Evolutionary conservation across 2,329 filamentous ascomycete genomes (phyloP).

Genomic region (Alternaria triticimaculans): DNA sequence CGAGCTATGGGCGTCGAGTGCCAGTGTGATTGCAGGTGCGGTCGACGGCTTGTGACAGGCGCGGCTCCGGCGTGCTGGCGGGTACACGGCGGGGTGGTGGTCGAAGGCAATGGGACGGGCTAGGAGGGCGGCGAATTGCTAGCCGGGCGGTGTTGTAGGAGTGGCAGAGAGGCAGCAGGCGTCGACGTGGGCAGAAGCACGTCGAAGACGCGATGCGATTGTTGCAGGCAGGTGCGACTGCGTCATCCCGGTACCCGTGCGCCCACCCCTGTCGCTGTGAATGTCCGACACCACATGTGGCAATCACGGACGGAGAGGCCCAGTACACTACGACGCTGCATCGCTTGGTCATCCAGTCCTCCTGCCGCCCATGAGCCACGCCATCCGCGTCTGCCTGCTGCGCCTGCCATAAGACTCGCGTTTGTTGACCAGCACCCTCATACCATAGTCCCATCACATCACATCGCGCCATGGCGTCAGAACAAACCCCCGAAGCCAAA

Average conservation of each 20-base stretch:
- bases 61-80: not conserved
- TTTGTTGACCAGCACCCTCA: constrained; percentile 3
- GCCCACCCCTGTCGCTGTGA: constrained; percentile 31
- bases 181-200: constrained; percentile 27
- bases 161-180: constrained; percentile 9
- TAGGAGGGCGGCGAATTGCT: not conserved
- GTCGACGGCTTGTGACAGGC: constrained; percentile 3
- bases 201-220: constrained; percentile 33
- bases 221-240: constrained; percentile 32
- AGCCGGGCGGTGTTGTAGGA: not conserved
- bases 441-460: not conserved
- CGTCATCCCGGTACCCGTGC: constrained; percentile 32
- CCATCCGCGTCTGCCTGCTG: constrained; percentile 32
- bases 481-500: constrained; percentile 62
- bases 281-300: constrained; percentile 29
- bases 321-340: constrained; percentile 10
- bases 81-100: not conserved
- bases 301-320: constrained; percentile 27
- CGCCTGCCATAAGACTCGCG: constrained; percentile 15
- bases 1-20: constrained; percentile 4
- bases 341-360: not conserved
- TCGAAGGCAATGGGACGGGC: not conserved
- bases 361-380: constrained; percentile 25
- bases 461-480: constrained; percentile 39
- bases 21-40: constrained; percentile 2